Base-by-base conservation (phyloP, 2,329 filamentous ascomycete genomes). In the Coniella vitis region DNA sequence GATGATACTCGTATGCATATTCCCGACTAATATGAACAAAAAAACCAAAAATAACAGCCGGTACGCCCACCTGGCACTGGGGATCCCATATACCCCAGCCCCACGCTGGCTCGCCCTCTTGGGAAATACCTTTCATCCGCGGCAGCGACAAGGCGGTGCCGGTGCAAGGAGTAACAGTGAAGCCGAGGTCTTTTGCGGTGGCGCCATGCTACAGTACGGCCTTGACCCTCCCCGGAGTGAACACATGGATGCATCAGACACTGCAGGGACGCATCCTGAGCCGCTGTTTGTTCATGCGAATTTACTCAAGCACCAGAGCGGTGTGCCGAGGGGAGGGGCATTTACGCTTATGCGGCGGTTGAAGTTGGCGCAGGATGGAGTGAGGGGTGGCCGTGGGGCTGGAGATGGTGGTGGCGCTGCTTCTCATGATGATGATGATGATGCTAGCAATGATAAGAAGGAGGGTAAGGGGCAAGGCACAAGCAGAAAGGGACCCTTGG, bases 141-240 rank as follows among this genome's bases (percentile, higher is more conserved):
- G 25, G 25, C 25, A 29, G 10, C 5, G 25, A 29, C 5, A 10
- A 29, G 25, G 25, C 25, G 25, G 25, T 10, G 25, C 5, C 25
- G 25, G 25, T 10, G 25, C 5, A 5, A 29, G 25, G 8, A 25
- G 25, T 5, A 35, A 36, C 17, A 35, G 39, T 12, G 19, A 14
- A 13, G 20, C 4, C 7, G 40, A 21, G 32, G 21, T 44, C n/a
- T 53, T 53, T 25, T 53, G 51, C 48, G 51, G 51, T 14, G 48
- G 47, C 22, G 51, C 51, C 29, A 53, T 53, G 51, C 44, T 53
- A 16, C 51, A 53, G n/a, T 53, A 53, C 32, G 51, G 51, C 4
- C 39, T 53, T 3, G 14, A 31, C 13, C 47, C 51, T 4, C 51
- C 51, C 2, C 31, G 37, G 7, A 16, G 37, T 4, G 25, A 17